phyloP scores from a whole-genome alignment of 495 filamentous ascomycete species.

The Talaromyces trachyspermus region DNA sequence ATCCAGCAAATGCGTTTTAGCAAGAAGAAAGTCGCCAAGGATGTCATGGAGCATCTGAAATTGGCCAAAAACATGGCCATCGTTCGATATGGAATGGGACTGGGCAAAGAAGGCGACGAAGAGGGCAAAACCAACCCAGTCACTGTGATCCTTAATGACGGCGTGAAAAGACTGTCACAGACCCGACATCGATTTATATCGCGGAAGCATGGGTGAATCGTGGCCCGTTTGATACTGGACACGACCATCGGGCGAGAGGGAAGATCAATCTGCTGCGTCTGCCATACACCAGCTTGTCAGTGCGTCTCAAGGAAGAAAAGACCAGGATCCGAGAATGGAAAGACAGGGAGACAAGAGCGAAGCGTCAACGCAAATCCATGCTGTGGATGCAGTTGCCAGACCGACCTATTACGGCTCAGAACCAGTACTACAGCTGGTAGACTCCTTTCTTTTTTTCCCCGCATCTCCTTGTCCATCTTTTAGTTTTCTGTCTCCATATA shows the following conservation, averaged over 20 bases:
- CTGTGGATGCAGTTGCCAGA: conserved; percentile 85
- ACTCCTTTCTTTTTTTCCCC: neutral
- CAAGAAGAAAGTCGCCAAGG: conserved; percentile 84
- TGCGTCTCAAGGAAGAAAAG: conserved; percentile 87
- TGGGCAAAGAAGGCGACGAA: conserved; percentile 39
- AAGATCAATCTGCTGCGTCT: conserved; percentile 50
- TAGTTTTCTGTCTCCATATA: neutral
- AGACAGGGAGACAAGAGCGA: conserved; percentile 68
- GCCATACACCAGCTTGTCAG: conserved; percentile 68
- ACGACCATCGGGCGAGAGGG: conserved; percentile 65
- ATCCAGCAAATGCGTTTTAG: conserved; percentile 92
- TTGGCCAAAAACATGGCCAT: conserved; percentile 71
- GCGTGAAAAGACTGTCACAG: conserved; percentile 52
- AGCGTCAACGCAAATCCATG: conserved; percentile 55
- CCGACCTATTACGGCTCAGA: conserved; percentile 52
- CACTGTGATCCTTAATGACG: conserved; percentile 30
- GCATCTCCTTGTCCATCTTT: conserved; percentile 1
- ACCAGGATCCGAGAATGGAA: conserved; percentile 73
- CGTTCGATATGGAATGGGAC: conserved; percentile 73
- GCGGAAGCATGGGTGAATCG: conserved; percentile 86
- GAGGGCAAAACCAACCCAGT: conserved; percentile 34
- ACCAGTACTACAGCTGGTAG: conserved; percentile 86
- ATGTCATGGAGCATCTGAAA: conserved; percentile 70
- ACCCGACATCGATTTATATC: conserved; percentile 75
- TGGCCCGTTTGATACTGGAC: conserved; percentile 47